phyloP scores from a whole-genome alignment of 1,284 basidiomycete genomes.

The Cutaneotrichosporon sp. region DNA sequence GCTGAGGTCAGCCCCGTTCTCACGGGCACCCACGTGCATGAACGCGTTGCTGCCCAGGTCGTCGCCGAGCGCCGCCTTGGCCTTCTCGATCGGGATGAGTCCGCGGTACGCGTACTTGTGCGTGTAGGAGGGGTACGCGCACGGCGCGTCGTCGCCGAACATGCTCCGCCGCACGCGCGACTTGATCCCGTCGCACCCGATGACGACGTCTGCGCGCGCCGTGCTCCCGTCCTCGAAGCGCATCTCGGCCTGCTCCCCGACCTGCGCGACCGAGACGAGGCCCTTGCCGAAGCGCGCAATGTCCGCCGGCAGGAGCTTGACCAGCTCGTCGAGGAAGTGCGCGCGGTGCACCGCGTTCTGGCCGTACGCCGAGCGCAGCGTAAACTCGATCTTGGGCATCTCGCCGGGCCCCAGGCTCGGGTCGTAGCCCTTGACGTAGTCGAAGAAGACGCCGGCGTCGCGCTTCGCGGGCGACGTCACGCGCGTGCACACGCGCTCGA shows the following conservation, averaged over 20 bases:
- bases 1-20: conserved; percentile 14
- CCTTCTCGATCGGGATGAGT: conserved; percentile 22
- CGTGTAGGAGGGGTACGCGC: conserved; percentile 18
- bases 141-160: conserved; percentile 21
- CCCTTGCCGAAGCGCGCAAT: conserved; percentile 20
- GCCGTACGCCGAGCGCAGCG: conserved; percentile 11
- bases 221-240: conserved; percentile 24
- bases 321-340: conserved; percentile 28
- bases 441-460: conserved; percentile 14
- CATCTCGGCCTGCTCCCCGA: conserved; percentile 1
- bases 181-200: conserved; percentile 30
- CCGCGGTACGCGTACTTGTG: conserved; percentile 31
- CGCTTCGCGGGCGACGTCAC: conserved; percentile 20
- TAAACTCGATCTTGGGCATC: conserved; percentile 17
- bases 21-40: conserved; percentile 19
- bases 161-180: conserved; percentile 11
- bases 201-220: conserved; percentile 15
- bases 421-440: conserved; percentile 21
- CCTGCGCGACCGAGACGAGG: conserved; percentile 12
- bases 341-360: conserved; percentile 29
- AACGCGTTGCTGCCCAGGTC: conserved; percentile 24
- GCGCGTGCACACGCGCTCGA: conserved; percentile 22
- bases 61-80: conserved; percentile 18
- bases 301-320: conserved; percentile 18
- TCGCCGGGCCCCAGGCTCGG: neutral